Evolutionary conservation across 352 stramenopile species (phyloP).

Genomic region (Phytophthora pluvialis): DNA sequence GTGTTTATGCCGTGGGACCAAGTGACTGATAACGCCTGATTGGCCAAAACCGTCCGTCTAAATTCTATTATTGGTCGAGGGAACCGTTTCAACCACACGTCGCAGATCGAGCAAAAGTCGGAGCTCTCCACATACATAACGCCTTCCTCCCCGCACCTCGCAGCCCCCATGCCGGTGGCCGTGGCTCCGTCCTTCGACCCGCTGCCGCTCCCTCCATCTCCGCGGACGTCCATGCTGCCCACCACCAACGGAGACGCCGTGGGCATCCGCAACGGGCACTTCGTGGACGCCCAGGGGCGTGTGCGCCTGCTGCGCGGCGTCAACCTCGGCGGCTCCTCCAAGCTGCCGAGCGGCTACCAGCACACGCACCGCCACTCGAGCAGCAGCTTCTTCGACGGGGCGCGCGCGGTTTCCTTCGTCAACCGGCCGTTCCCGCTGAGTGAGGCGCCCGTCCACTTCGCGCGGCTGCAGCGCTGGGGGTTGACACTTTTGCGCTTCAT

Average conservation of each 20-base stretch:
- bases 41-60: slow-evolving; percentile 7
- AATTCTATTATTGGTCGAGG: slow-evolving; percentile 12
- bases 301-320: slow-evolving; percentile 84
- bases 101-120: slow-evolving; percentile 16
- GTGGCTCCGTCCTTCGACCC: slow-evolving; percentile 22
- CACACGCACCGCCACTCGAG: slow-evolving; percentile 48
- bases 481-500: slow-evolving; percentile 87
- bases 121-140: slow-evolving; percentile 3
- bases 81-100: slow-evolving; percentile 18
- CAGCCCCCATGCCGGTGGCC: slow-evolving; percentile 1
- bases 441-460: slow-evolving; percentile 83
- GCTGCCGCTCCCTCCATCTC: slow-evolving; percentile 1
- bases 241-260: slow-evolving; percentile 26
- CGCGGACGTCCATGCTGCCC: slow-evolving; percentile 21
- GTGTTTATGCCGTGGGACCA: slow-evolving; percentile 18
- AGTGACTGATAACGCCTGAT: neutral
- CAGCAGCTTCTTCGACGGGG: slow-evolving; percentile 60
- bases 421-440: slow-evolving; percentile 84
- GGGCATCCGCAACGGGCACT: slow-evolving; percentile 69
- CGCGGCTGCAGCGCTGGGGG: slow-evolving; percentile 80
- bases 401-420: slow-evolving; percentile 63
- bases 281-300: slow-evolving; percentile 81
- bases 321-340: slow-evolving; percentile 90
- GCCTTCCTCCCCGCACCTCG: neutral
- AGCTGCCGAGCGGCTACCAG: slow-evolving; percentile 72